Base-by-base conservation (phyloP, 2,329 filamentous ascomycete species). In the Macroventuria anomochaeta region DNA sequence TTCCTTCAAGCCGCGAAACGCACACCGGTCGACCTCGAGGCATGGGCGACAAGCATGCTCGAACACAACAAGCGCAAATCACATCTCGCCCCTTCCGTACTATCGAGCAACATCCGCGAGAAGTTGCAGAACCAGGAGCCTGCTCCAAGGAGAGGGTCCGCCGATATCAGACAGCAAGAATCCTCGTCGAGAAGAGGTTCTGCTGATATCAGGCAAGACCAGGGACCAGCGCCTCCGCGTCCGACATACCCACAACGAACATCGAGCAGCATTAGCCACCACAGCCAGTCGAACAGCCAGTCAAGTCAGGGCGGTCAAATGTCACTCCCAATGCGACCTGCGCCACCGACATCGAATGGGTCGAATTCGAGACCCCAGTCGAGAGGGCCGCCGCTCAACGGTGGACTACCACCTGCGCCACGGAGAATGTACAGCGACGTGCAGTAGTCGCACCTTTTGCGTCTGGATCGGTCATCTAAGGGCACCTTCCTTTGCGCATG, bases 1-100 rank as follows among this genome's bases (percentile, higher is more conserved):
- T 99, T 99, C 76, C 86, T 99, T 17, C 92, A 96, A 76, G 95
- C 95, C 46, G 95, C 95, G 41, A 97, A 97, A 80, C 86, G 93
- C 64, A 99, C 95, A 1, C 95, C 95, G 0, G 95, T 99, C 43
- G 89, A 99, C 73, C 83, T 99, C 28, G 86, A 90, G 74, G 90
- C 92, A 59, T 99, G 95, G 95, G 93, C 95, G 18, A 86, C 96
- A 41, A 88, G 90, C 67, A 85, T 97, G 81, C 93, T 97, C 85
- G 93, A 97, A 73, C 87, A 88, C 65, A 90, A 97, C 75, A 96
- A 97, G 76, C 90, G 95, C 72, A 96, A 96, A 76, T 96, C 93
- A 23, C 93, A 97, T 73, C 83, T 97, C 31, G 90, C 88, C 13
- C 91, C 92, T 67, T 80, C 90, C 34, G 90, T 89, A 10, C 91